These are phyloP conservation scores for Phallus indusiatus DNA, from an alignment of 768 basidiomycete genomes.

Conservation along the genomic window DNA sequence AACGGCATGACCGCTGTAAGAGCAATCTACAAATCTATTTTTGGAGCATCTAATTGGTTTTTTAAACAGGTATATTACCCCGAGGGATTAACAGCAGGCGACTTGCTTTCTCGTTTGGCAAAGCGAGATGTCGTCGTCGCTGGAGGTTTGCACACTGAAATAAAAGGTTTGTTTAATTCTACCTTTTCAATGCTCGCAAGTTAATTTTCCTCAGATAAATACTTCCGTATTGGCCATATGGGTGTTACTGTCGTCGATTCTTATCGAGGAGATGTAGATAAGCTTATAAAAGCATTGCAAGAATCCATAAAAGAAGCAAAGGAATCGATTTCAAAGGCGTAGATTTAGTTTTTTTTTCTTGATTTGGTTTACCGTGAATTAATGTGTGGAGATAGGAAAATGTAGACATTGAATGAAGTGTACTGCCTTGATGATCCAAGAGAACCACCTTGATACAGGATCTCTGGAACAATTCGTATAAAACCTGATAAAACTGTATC, in stretches of 20 bases:
- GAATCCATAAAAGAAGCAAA: conserved; percentile 41
- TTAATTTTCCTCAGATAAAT: conserved; percentile 46
- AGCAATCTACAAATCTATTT: background rate
- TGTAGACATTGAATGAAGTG: background rate
- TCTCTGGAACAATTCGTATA: too few species aligned
- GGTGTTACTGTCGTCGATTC: conserved; percentile 71
- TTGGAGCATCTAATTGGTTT: conserved; percentile 2
- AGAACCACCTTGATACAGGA: too few species aligned
- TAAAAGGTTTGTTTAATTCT: conserved; percentile 51
- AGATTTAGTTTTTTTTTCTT: background rate
- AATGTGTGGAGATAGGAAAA: background rate
- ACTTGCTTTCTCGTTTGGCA: conserved; percentile 66
- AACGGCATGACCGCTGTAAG: conserved; percentile 92
- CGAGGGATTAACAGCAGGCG: conserved; percentile 62
- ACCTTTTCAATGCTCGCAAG: background rate
- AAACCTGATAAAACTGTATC: too few species aligned
- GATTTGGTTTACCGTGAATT: background rate
- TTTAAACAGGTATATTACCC: conserved; percentile 66
- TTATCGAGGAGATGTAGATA: conserved; percentile 66
- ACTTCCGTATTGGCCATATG: conserved; percentile 96
- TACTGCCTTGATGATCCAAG: too few species aligned
- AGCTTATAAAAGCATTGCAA: conserved; percentile 54
- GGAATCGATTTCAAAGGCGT: conserved; percentile 22
- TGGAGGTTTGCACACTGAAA: conserved; percentile 74
- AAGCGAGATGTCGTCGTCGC: conserved; percentile 74